Base-by-base conservation (phyloP, 2,329 filamentous ascomycete genomes). In the Fusarium burgessii region DNA sequence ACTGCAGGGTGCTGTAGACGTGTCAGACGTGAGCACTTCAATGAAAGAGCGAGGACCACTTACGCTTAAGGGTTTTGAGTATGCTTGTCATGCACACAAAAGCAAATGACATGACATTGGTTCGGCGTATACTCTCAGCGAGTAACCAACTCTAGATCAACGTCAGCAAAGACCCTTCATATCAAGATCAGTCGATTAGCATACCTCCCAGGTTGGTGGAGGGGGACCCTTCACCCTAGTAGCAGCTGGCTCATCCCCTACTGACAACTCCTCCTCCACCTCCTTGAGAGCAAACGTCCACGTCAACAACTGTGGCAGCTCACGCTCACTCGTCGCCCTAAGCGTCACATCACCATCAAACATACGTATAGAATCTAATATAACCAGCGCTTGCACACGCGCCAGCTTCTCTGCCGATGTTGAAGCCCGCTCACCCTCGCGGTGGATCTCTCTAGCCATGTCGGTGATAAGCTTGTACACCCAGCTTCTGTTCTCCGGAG, bases 321-420 rank as follows among this genome's bases (percentile, higher is more conserved):
- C 83, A 40, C 80, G 74, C 66, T 85, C 82, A 0, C 79, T 82
- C n/a, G 84, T 77, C 3, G 82, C 79, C 23, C 80, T 72, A 46
- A 85, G 72, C 7, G 75, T 70, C 6, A 85, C 62, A 54, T 85
- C 83, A 0, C 83, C 84, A 42, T 85, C 83, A 55, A 84, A 82
- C 65, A 84, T 76, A 43, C 83, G 78, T 38, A 85, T 81, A 4
- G 79, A 76, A 64, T 84, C 82, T 33, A 84, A 74, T 15, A 84
- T 66, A 18, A 83, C 63, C 20, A 85, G 76, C 2, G 83, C 84
- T 70, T 85, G 84, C 7, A 83, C 77, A 15, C 83, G 78, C 7
- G 82, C 82, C 32, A 85, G 76, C 75, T 82, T 84, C 43, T 84
- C 82, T 2, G 73, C 64, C 1, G 77, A 77, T 6, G 78, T 80